Evolutionary conservation across 192 early-diverging fungal genomes (phyloP).

Genomic region (Linnemannia schmuckeri): DNA sequence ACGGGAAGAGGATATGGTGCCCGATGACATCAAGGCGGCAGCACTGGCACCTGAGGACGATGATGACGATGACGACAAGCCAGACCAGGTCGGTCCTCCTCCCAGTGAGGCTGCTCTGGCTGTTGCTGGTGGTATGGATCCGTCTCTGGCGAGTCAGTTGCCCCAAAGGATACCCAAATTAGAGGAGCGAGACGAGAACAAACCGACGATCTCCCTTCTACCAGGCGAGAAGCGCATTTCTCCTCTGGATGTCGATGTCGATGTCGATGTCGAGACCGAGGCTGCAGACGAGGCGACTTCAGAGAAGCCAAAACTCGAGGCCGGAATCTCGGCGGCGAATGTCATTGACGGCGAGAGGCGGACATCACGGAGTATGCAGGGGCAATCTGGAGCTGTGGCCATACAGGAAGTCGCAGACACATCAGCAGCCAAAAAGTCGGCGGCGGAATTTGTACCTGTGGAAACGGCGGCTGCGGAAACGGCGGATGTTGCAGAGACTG

Average conservation of each 20-base stretch:
- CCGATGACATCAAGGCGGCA: slow-evolving; percentile 26
- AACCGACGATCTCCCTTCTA: neutral
- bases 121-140: slow-evolving; percentile 55
- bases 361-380: slow-evolving; percentile 37
- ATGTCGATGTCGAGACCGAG: neutral
- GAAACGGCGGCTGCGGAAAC: neutral
- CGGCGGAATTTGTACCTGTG: neutral
- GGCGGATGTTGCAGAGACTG: neutral
- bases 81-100: slow-evolving; percentile 32
- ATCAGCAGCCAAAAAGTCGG: neutral
- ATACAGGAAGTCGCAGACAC: neutral
- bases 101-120: slow-evolving; percentile 51
- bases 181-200: neutral
- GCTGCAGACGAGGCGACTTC: neutral
- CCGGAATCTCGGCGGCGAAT: slow-evolving; percentile 17
- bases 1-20: slow-evolving; percentile 43
- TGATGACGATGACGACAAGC: slow-evolving; percentile 50
- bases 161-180: slow-evolving; percentile 24
- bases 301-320: neutral
- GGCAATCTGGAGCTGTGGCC: slow-evolving; percentile 13
- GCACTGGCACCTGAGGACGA: slow-evolving; percentile 30
- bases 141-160: slow-evolving; percentile 30
- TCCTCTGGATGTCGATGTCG: neutral
- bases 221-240: slow-evolving; percentile 10
- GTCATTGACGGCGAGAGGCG: slow-evolving; percentile 28